A percentile compares a stretch with the other conserved stretches of the same genome.
Conservation (phyloP, 2,329 filamentous ascomycete species). For the Arthroderma sp. region DNA sequence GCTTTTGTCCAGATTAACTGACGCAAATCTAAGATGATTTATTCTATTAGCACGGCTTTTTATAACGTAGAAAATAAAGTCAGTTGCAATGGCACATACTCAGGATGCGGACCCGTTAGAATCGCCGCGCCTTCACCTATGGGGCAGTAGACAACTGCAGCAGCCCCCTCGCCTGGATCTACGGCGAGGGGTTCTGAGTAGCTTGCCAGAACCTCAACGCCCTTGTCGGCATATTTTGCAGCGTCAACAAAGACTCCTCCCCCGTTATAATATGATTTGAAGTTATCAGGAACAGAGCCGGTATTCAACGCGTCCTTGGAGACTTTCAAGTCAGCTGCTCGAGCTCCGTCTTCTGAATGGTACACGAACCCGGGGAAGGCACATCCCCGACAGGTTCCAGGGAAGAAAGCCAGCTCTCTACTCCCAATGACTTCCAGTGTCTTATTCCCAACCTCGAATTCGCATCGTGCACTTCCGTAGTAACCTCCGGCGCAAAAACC, state of each 20-base stretch:
- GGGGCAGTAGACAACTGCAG: conserved; percentile 71
- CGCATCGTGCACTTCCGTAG: conserved; percentile 67
- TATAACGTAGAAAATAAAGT: not conserved
- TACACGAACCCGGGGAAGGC: conserved; percentile 88
- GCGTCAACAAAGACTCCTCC: conserved; percentile 86
- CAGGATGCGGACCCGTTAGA: conserved; percentile 80
- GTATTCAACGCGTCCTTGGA: conserved; percentile 44
- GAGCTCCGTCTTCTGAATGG: conserved; percentile 70
- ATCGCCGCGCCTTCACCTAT: conserved; percentile 68
- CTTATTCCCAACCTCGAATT: conserved; percentile 79
- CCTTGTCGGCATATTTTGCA: conserved; percentile 44
- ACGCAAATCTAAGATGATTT: conserved; percentile 54
- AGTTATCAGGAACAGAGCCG: conserved; percentile 44
- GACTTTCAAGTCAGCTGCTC: conserved; percentile 55
- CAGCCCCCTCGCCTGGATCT: conserved; percentile 57
- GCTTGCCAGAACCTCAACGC: conserved; percentile 68
- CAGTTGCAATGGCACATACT: conserved; percentile 42
- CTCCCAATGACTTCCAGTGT: conserved; percentile 73
- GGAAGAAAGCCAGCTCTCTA: conserved; percentile 78
- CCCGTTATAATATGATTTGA: conserved; percentile 82
- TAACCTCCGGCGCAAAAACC: conserved; percentile 93
- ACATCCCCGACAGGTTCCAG: conserved; percentile 69
- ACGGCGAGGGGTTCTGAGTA: conserved; percentile 66
- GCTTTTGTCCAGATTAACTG: conserved; percentile 59
- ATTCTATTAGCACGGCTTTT: conserved; percentile 8